Percentiles rank a stretch among this genome's conserved stretches.
phyloP scores from a whole-genome alignment of 2,329 filamentous ascomycete genomes.

The Grosmannia huntii region DNA sequence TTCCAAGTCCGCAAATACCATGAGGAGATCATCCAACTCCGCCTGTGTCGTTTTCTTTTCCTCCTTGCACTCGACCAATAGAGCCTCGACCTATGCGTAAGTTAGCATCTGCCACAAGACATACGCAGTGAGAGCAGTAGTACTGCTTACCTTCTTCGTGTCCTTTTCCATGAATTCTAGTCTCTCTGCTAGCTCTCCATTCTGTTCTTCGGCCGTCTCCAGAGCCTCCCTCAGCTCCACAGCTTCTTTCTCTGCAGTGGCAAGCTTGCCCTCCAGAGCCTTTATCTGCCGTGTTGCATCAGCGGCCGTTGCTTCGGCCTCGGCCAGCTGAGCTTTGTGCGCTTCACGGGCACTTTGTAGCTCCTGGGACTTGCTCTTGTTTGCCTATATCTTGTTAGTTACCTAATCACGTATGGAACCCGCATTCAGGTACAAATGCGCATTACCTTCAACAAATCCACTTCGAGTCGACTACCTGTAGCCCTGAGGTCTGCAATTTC shows the following conservation, averaged over 20 bases:
- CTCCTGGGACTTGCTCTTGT: slow-evolving; percentile 48
- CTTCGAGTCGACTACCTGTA: slow-evolving; percentile 48
- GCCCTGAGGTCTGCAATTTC: slow-evolving; percentile 51
- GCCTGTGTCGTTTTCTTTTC: slow-evolving; percentile 52
- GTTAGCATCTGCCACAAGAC: neutral
- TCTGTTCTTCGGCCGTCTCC: slow-evolving; percentile 13
- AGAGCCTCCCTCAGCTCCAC: slow-evolving; percentile 16
- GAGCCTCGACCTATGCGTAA: slow-evolving; percentile 18
- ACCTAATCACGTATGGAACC: neutral
- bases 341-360: slow-evolving; percentile 42
- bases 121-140: no score
- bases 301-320: slow-evolving; percentile 7
- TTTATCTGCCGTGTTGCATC: slow-evolving; percentile 12
- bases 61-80: slow-evolving; percentile 38
- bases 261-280: slow-evolving; percentile 19
- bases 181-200: slow-evolving; percentile 18
- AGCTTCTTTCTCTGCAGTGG: slow-evolving; percentile 10
- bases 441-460: slow-evolving; percentile 45
- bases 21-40: slow-evolving; percentile 68
- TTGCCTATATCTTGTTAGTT: slow-evolving; percentile 26
- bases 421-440: neutral
- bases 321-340: slow-evolving; percentile 27
- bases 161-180: slow-evolving; percentile 18
- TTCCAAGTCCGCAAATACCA: slow-evolving; percentile 70
- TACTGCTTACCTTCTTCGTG: slow-evolving; percentile 14